phyloP scores from a whole-genome alignment of 495 filamentous ascomycete genomes.

The Margaritispora aquatica region DNA sequence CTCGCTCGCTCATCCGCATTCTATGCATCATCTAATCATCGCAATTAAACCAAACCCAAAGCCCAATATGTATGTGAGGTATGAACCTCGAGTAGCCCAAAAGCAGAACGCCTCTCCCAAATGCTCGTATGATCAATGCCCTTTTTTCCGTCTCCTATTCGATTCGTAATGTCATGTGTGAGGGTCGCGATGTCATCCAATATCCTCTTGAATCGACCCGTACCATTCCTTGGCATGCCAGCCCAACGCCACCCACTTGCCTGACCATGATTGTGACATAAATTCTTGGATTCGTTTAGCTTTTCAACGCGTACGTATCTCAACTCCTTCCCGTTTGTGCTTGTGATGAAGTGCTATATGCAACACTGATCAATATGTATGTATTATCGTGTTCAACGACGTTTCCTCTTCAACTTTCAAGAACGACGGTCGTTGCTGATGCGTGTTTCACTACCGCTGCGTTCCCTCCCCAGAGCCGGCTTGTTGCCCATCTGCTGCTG shows the following conservation, averaged over 20 bases:
- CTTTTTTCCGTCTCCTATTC: too few species aligned
- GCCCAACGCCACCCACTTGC: not conserved
- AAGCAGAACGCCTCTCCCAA: too few species aligned
- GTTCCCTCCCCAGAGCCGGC: not conserved
- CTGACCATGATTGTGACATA: not conserved
- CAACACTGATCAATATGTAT: not conserved
- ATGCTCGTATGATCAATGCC: not conserved
- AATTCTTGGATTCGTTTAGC: not conserved
- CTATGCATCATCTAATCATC: not conserved
- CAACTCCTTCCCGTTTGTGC: not conserved
- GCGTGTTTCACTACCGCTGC: conserved; percentile 21
- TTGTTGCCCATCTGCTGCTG: conserved; percentile 13
- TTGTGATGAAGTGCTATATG: not conserved
- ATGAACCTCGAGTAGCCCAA: too few species aligned
- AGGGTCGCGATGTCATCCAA: not conserved
- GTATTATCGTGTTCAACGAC: too few species aligned
- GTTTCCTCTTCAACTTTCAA: too few species aligned
- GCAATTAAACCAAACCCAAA: too few species aligned
- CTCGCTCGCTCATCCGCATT: not conserved
- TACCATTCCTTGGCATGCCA: not conserved
- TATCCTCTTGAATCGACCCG: not conserved
- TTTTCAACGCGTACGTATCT: not conserved
- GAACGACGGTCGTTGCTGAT: too few species aligned
- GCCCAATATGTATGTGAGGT: not conserved
- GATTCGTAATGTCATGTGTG: too few species aligned